A percentile compares a stretch with the other conserved stretches of the same genome.
Evolutionary conservation across 2,329 filamentous ascomycete genomes (phyloP).

Genomic region (Aureobasidium vineae): DNA sequence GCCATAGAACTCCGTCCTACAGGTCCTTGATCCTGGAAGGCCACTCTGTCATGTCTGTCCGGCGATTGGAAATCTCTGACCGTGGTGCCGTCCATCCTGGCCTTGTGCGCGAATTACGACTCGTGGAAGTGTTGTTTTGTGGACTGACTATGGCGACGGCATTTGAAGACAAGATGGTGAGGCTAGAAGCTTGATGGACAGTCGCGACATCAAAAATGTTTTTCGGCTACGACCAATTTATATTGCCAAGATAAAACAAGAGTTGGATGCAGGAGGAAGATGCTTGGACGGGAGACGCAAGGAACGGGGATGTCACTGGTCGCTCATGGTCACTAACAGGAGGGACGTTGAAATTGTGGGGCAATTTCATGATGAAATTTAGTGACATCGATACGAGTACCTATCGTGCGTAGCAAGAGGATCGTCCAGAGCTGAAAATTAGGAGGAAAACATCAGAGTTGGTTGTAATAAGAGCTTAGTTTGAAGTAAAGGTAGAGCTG

Average conservation of each 20-base stretch:
- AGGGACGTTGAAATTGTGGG: constrained; percentile 15
- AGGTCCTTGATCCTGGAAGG: constrained; percentile 8
- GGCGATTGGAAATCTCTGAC: constrained; percentile 24
- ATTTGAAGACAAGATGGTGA: neutral
- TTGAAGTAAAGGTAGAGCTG: neutral
- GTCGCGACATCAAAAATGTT: neutral
- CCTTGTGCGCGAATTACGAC: neutral
- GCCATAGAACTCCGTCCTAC: constrained; percentile 5
- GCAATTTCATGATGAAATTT: constrained; percentile 11
- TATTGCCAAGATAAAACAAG: constrained; percentile 22
- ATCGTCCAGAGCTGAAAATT: neutral
- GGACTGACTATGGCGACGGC: constrained; percentile 3
- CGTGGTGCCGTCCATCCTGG: constrained; percentile 15
- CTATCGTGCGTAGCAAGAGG: neutral
- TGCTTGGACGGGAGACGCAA: constrained; percentile 12
- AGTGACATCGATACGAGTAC: neutral
- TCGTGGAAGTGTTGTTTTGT: neutral
- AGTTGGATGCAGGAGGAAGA: constrained; percentile 16
- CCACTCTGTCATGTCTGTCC: neutral
- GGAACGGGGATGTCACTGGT: constrained; percentile 17
- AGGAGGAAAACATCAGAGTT: neutral
- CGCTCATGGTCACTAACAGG: too few relatives aligned
- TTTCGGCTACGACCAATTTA: neutral
- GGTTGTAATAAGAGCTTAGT: neutral
- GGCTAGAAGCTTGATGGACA: too few relatives aligned